Percentiles rank a stretch among this genome's conserved stretches.
Conservation (phyloP, 2,329 filamentous ascomycete species). For the Alternaria sp. region DNA sequence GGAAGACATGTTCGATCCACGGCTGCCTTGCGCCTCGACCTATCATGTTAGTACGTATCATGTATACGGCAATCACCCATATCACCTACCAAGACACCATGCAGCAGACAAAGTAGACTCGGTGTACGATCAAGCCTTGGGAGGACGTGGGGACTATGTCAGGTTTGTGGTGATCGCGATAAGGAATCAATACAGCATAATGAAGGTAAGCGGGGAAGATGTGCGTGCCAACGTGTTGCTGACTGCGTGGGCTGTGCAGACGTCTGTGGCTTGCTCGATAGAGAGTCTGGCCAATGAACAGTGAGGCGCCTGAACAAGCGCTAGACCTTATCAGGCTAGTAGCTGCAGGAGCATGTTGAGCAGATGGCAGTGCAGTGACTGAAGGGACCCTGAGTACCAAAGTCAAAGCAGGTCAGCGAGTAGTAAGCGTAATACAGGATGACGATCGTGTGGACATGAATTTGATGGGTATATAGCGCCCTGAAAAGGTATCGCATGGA, state of each 20-base stretch:
- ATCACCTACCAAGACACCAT: background rate
- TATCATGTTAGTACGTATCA: background rate
- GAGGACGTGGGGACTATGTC: background rate
- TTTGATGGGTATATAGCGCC: background rate
- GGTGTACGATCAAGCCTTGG: background rate
- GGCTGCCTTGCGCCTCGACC: background rate
- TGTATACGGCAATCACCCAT: background rate
- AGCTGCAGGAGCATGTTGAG: background rate
- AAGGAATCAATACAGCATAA: background rate
- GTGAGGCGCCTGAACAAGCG: background rate
- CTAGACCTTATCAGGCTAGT: background rate
- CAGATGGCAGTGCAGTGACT: background rate
- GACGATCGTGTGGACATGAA: background rate
- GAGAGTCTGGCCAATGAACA: background rate
- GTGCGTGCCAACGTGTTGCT: background rate
- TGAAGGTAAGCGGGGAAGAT: background rate
- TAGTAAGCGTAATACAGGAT: background rate
- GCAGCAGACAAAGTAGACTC: background rate
- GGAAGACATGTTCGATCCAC: background rate
- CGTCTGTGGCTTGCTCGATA: background rate
- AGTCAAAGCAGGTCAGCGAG: background rate
- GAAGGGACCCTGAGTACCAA: rapidly evolving
- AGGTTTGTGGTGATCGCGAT: background rate
- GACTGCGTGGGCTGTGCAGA: background rate
- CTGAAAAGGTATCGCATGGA: background rate